Conservation (phyloP, 306 rosid species). For the Lathyrus tuberosus region DNA sequence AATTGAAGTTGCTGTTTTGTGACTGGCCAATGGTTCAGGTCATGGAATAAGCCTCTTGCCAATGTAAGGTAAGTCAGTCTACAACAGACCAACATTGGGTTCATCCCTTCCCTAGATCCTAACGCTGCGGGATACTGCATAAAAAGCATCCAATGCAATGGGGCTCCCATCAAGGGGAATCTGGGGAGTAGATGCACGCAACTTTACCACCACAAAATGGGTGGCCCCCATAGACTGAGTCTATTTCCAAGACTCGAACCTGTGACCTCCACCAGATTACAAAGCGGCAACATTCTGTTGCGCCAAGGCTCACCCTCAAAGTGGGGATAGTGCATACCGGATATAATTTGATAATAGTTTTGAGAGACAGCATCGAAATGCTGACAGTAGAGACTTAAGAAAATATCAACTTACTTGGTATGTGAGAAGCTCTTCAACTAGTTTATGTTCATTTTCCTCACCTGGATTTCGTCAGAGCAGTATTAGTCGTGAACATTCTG, state of each 20-base stretch:
- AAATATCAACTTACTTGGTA: constrained; percentile 65
- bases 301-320: background rate
- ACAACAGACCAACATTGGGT: background rate
- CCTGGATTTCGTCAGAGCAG: constrained; percentile 59
- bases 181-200: background rate
- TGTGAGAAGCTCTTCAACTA: constrained; percentile 79
- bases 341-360: constrained; percentile 31
- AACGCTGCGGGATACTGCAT: background rate
- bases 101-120: background rate
- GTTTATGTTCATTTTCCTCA: constrained; percentile 66
- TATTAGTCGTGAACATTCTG: constrained; percentile 33
- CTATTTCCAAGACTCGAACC: background rate
- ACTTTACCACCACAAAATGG: background rate
- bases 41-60: background rate
- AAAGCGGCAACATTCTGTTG: background rate
- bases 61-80: background rate
- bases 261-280: background rate
- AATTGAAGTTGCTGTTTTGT: background rate
- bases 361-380: constrained; percentile 21
- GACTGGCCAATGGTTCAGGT: constrained; percentile 1
- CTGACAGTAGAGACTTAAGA: constrained; percentile 15
- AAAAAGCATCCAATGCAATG: background rate
- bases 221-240: background rate
- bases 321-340: constrained; percentile 5
- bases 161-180: background rate